Evolutionary conservation across 345 rosid genomes (phyloP), one percentile per base, ranked within the genome.

Genomic region (Eucalyptus lansdowneana): DNA sequence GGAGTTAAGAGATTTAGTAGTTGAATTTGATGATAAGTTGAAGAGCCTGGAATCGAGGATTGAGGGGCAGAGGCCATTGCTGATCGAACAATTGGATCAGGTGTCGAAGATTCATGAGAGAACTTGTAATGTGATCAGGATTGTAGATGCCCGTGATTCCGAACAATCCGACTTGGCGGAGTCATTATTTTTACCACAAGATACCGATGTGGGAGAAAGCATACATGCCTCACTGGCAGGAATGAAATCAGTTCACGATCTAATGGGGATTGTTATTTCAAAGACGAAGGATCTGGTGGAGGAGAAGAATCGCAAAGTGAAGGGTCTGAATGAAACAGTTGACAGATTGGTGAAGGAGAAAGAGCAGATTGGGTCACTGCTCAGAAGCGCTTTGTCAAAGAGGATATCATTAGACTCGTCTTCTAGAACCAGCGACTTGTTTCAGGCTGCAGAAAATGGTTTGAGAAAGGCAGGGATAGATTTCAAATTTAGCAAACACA

Each of bases 221-320:
- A 90, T 97, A 42, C 97, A 97, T 65, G 99, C 99, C 87, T 96
- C 96, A 45, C 91, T 96, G 90, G 99, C 99, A 5, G 99, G 99
- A 89, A 94, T 94, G 99, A 99, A 97, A 87, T 98, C 99, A 67
- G 94, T 97, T 85, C 90, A 92, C 24, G 96, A 96, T 91, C 91
- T 98, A 86, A 91, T 94, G n/a, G 92, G 92, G 91, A 93, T 96
- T 86, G 94, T 96, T 89, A 91, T 92, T 90, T 94, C 90, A 91
- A 98, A 96, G 91, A 88, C 97, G 37, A 93, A 91, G 88, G 93
- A 91, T 94, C 90, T 94, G 87, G 92, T 96, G 58, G 97, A 94
- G 90, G 96, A 94, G 93, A 98, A 94, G 92, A 94, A 88, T 90
- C 92, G 45, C 80, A 95, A 96, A 91, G 89, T 94, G 89, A 96